Evolutionary conservation across 2,329 filamentous ascomycete genomes (phyloP), one percentile per base, ranked within the genome.

Genomic region (Trichoderma breve): DNA sequence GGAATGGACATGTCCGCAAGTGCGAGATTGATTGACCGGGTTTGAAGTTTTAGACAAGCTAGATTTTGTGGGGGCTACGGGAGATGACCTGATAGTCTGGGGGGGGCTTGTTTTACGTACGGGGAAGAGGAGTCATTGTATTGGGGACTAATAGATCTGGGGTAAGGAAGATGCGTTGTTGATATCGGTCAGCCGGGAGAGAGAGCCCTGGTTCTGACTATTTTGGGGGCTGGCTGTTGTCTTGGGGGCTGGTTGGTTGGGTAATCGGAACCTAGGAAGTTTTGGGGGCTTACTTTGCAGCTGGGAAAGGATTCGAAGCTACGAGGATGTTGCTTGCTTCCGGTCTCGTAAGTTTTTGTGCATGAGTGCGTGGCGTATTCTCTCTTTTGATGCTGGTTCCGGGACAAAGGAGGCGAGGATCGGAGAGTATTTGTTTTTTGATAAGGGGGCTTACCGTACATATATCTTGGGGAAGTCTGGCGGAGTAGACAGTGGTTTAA

Each of bases 361-460:
- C 39, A 53, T 53, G 47, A 5, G 21, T 24, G 12, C 14, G 62
- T 65, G 39, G 62, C 62, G 51, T 51, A 34, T 51, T 24, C 11
- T 53, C 11, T 24, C 9, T n/a, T 11, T 21, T 51, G n/a, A n/a
- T 51, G 43, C 47, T 53, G 9, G 47, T 26, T 67, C 53, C 64
- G 65, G 65, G 65, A 69, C 53, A 69, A 69, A 60, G 65, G 65
- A 61, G 55, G 55, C 32, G 30, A 15, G 30, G 18, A 18, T 24
- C 28, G 28, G 26, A 36, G 34, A 21, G 55, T 43, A 14, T 60
- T 60, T 47, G 4, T 11, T 21, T 47, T 39, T 12, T 24, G 36
- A 34, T 32, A 61, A 68, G 28, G 65, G 14, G 24, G 18, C 8
- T 58, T 30, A 11, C 55, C 8, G 6, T 32, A 6, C 30, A 58